Evolutionary conservation across 768 basidiomycete species (phyloP), one percentile per base, ranked within the genome.

Genomic region (Guyanaporus albipodus): DNA sequence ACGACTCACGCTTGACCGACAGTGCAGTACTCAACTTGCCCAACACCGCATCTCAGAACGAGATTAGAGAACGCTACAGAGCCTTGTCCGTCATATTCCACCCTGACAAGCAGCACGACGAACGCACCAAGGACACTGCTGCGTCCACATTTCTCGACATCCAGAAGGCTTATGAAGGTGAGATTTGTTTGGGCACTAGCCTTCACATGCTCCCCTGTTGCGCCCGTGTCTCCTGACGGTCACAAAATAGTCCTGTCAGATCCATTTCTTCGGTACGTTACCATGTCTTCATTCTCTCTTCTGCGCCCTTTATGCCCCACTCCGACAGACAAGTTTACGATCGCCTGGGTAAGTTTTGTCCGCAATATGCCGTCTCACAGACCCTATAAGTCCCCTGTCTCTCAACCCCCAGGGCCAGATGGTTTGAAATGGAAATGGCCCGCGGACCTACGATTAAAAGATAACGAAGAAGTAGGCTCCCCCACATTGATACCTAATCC

Each of bases 81-180:
- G 62, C 78, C 6, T 65, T 92, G 22, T 91, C 90, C 4, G 74
- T 91, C 23, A 68, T 85, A 17, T 90, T 87, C 53, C 91, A 95
- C 56, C 91, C 91, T 1, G 91, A 95, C 74, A 85, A 84, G 60
- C 87, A 91, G 49, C 75, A 72, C 18, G 78, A 80, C 58, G 76
- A 78, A 42, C 62, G 63, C 15, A 66, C 73, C 49, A 81, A 78
- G 58, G 73, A 68, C 39, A 73, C 78, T 1, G 88, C 91, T 1
- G 76, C 80, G 21, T 72, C 74, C 26, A 77, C 76, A 40, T 91
- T 92, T 52, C 73, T 85, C 15, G 80, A 84, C 61, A 76, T 93
- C 18, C 87, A 91, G 53, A 84, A 83, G 53, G 89, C 91, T 11
- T 91, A 91, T 61, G 82, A 91, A 76, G 78, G 86, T 83, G 56